phyloP scores from a whole-genome alignment of 1,284 basidiomycete species.

The Ganoderma multipileum region DNA sequence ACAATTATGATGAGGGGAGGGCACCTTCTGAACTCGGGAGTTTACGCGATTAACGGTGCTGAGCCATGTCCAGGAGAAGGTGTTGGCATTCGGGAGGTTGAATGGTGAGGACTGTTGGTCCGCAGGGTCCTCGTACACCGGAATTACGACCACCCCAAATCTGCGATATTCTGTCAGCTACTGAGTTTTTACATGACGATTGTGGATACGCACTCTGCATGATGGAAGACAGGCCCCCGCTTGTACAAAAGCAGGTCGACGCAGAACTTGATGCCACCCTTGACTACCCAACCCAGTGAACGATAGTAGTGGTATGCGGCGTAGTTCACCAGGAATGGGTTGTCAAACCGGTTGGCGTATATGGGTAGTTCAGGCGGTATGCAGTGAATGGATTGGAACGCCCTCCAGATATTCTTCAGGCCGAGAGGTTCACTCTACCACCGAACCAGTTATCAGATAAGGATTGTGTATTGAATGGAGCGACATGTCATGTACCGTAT shows the following conservation, averaged over 20 bases:
- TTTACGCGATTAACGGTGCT: constrained; percentile 98
- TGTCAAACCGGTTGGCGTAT: constrained; percentile 69
- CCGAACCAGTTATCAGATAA: neutral
- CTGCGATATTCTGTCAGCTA: constrained; percentile 47
- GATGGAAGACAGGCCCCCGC: constrained; percentile 92
- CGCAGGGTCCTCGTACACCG: constrained; percentile 84
- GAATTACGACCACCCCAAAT: constrained; percentile 89
- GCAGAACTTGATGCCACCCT: constrained; percentile 97
- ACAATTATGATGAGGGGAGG: neutral
- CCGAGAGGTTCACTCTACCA: constrained; percentile 57
- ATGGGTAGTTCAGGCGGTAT: constrained; percentile 39
- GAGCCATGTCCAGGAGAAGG: constrained; percentile 94
- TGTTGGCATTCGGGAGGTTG: constrained; percentile 67
- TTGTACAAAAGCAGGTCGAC: constrained; percentile 96
- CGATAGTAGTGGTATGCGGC: constrained; percentile 95
- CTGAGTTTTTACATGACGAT: neutral
- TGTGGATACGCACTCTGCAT: constrained; percentile 80
- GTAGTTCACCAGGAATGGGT: constrained; percentile 93
- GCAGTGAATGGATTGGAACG: constrained; percentile 57
- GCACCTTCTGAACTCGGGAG: constrained; percentile 95
- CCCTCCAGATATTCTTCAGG: constrained; percentile 62
- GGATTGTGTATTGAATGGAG: constrained; percentile 12
- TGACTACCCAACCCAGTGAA: constrained; percentile 97
- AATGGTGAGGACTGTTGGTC: constrained; percentile 74
- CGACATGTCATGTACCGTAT: constrained; percentile 55